These are phyloP conservation scores for Camelina hispida DNA, from an alignment of 345 rosid genomes.

Conservation along the genomic window DNA sequence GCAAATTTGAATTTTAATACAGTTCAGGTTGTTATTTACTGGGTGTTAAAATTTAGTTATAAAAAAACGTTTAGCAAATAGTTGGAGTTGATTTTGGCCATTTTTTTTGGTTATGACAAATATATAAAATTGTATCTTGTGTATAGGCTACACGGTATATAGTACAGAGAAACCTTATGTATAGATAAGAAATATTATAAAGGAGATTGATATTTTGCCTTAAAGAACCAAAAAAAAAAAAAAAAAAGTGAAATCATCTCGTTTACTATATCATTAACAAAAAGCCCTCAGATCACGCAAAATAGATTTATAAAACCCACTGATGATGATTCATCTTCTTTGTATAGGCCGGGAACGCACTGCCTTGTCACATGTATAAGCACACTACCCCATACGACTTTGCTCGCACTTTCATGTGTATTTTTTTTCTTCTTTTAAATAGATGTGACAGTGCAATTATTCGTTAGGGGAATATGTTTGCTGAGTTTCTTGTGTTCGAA, in stretches of 20 bases:
- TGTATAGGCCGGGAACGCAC: background rate
- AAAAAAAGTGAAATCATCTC: background rate
- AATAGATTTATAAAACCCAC: slow-evolving; percentile 8
- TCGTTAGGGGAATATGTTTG: slow-evolving; percentile 62
- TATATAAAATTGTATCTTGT: too few relatives aligned
- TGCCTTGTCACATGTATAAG: background rate
- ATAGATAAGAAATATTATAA: background rate
- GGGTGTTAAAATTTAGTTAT: too few relatives aligned
- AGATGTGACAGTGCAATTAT: slow-evolving; percentile 61
- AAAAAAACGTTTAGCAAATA: too few relatives aligned
- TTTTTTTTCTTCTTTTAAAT: background rate
- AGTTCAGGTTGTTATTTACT: too few relatives aligned
- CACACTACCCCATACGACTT: background rate
- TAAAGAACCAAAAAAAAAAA: background rate
- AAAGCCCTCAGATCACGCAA: slow-evolving; percentile 6
- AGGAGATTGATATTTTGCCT: background rate
- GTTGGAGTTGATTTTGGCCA: too few relatives aligned
- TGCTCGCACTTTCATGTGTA: background rate
- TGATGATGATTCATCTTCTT: background rate
- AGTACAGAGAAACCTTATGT: too few relatives aligned
- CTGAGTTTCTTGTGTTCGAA: slow-evolving; percentile 73
- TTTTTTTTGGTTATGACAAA: too few relatives aligned
- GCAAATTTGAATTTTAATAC: too few relatives aligned
- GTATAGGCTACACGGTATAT: too few relatives aligned
- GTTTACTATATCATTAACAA: slow-evolving; percentile 21